Evolutionary conservation across 176 grass and related monocot genomes (phyloP).

Genomic region (Lolium rigidum): DNA sequence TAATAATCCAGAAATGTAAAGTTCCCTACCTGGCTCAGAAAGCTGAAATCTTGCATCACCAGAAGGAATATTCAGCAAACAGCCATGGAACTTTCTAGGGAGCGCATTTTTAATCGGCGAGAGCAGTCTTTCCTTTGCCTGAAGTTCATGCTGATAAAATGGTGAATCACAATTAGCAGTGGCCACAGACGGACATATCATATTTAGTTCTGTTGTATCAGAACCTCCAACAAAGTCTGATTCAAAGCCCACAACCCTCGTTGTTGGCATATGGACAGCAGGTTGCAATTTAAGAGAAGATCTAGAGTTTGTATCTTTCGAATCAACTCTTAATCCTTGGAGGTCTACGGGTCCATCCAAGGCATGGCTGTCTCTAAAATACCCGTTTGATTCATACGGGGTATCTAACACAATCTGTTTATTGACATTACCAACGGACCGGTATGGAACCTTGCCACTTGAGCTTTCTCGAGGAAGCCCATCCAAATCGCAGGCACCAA

Average conservation of each 20-base stretch:
- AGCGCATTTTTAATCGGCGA: slow-evolving; percentile 76
- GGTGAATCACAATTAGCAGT: slow-evolving; percentile 32
- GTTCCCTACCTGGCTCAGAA: slow-evolving; percentile 47
- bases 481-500: slow-evolving; percentile 71
- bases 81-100: slow-evolving; percentile 68
- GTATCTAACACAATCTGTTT: slow-evolving; percentile 49
- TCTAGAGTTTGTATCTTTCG: slow-evolving; percentile 43
- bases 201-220: slow-evolving; percentile 27
- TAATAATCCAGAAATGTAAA: slow-evolving; percentile 47
- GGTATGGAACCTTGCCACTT: slow-evolving; percentile 40
- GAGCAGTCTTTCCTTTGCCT: slow-evolving; percentile 67
- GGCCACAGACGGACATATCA: slow-evolving; percentile 35
- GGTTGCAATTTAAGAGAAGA: slow-evolving; percentile 45
- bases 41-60: slow-evolving; percentile 50
- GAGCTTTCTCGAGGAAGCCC: slow-evolving; percentile 52
- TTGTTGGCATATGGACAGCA: slow-evolving; percentile 47
- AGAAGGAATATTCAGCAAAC: slow-evolving; percentile 67
- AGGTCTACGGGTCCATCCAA: slow-evolving; percentile 29
- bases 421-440: slow-evolving; percentile 49
- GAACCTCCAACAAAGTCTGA: slow-evolving; percentile 43
- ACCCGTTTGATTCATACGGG: slow-evolving; percentile 4
- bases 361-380: slow-evolving; percentile 31
- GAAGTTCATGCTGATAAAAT: slow-evolving; percentile 51
- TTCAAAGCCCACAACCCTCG: slow-evolving; percentile 81
- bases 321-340: slow-evolving; percentile 47